phyloP scores from a whole-genome alignment of 208 protist genomes.

The Tritrichomonas musculus region DNA sequence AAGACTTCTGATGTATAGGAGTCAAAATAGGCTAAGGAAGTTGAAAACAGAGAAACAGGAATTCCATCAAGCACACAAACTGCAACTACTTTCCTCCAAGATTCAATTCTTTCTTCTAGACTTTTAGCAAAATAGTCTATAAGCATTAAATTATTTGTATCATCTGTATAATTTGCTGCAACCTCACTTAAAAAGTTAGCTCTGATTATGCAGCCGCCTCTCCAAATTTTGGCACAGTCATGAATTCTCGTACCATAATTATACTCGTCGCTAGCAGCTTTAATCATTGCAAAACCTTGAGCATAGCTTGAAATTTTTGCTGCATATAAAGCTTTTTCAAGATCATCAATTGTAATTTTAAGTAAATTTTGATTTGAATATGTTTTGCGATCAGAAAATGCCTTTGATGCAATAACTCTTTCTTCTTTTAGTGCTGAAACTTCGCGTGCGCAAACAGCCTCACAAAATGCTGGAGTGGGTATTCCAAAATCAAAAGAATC shows the following conservation, averaged over 20 bases:
- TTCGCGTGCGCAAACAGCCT: constrained; percentile 44
- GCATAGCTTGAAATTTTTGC: constrained; percentile 70
- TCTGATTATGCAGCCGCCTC: constrained; percentile 77
- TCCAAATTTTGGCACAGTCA: constrained; percentile 68
- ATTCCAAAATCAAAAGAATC: constrained; percentile 55
- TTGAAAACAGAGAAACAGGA: constrained; percentile 61
- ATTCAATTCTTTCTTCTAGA: constrained; percentile 48
- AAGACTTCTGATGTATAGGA: constrained; percentile 54
- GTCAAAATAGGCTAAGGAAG: constrained; percentile 67
- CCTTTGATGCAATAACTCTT: constrained; percentile 58
- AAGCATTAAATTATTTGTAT: constrained; percentile 60
- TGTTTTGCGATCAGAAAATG: not conserved
- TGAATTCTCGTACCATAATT: constrained; percentile 64
- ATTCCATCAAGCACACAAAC: constrained; percentile 54
- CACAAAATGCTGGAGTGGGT: constrained; percentile 42
- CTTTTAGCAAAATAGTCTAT: constrained; percentile 60
- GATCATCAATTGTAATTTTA: not conserved
- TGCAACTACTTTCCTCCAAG: constrained; percentile 57
- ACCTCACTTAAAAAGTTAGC: constrained; percentile 66
- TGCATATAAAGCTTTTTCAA: constrained; percentile 52
- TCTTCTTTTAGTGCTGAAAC: constrained; percentile 74
- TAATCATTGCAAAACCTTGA: constrained; percentile 62
- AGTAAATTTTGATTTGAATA: not conserved
- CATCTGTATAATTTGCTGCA: constrained; percentile 59
- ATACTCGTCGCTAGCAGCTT: constrained; percentile 44